Base-by-base conservation (phyloP, 805 yeast genomes). In the Yarrowia deformans region DNA sequence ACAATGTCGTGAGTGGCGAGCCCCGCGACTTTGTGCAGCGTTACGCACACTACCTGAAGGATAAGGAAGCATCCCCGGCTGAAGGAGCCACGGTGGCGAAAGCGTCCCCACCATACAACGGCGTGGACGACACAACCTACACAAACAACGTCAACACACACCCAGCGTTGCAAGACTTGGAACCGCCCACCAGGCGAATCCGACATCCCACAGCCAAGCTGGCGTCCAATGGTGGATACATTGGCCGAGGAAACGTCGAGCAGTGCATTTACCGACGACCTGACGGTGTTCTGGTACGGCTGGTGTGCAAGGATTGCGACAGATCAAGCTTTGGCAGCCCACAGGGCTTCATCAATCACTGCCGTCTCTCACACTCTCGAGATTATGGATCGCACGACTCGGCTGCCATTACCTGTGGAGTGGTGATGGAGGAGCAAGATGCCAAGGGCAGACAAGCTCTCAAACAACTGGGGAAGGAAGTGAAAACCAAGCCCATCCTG, bases 271-370 rank as follows among this genome's bases (percentile, higher is more conserved):
- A 71, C 69, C 71, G 75, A 12, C 73, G 76, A 10, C 37, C 70
- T n/a, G 95, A 90, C 76, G 93, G 93, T 1, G 81, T 88, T 0
- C 78, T 89, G 23, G 92, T 90, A 1, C 82, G 87, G 61, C 81
- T 90, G 45, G 87, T 86, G 9, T 90, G 97, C 76, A 85, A 87
- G 1, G 84, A 83, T 64, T 90, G 97, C 77, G 83, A 81, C 12
- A 77, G 93, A 67, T 83, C 87, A 50, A 90, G 89, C 71, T 90
- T 90, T 74, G 87, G 91, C 9, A 85, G 90, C 14, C 91, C 93
- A 0, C 95, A 90, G 75, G 95, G 95, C 16, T 89, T 90, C 72
- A 82, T 90, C 45, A 90, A 90, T 76, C 96, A 90, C 76, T 85
- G 89, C 68, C 81, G 95, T 70, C 83, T 89, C 34, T 90, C 93